These are phyloP conservation scores for Priceomyces medius DNA, from an alignment of 805 yeast genomes.

Conservation along the genomic window DNA sequence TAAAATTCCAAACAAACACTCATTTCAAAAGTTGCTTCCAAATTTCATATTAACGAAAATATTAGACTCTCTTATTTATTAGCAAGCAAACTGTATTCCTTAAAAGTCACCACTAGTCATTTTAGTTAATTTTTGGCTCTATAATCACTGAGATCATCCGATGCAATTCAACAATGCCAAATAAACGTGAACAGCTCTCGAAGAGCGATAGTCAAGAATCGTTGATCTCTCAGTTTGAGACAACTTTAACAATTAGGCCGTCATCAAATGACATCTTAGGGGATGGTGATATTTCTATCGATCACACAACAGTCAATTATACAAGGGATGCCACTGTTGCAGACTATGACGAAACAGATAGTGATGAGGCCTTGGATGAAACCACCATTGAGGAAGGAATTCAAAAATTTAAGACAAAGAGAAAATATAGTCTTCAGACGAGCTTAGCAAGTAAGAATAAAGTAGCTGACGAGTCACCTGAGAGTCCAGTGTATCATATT, in stretches of 20 bases:
- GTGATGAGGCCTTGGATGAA: slow-evolving; percentile 36
- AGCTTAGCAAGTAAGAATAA: slow-evolving; percentile 16
- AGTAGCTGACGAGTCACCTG: background rate
- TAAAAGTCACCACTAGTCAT: too few relatives aligned
- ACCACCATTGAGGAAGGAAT: slow-evolving; percentile 30
- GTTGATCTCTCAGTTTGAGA: slow-evolving; percentile 43
- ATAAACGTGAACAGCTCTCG: slow-evolving; percentile 9
- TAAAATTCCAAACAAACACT: background rate
- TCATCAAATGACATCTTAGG: slow-evolving; percentile 34
- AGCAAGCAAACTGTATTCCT: too few relatives aligned
- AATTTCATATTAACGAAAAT: too few relatives aligned
- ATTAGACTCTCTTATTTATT: too few relatives aligned
- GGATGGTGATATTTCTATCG: slow-evolving; percentile 38
- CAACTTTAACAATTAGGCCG: slow-evolving; percentile 42
- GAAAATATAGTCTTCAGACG: slow-evolving; percentile 30
- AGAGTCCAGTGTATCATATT: slow-evolving; percentile 4
- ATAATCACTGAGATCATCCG: background rate
- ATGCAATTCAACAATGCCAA: slow-evolving; percentile 8
- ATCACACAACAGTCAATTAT: slow-evolving; percentile 35
- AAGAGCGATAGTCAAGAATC: slow-evolving; percentile 34
- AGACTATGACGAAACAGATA: slow-evolving; percentile 16
- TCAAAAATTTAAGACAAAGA: slow-evolving; percentile 34
- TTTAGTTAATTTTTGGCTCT: too few relatives aligned
- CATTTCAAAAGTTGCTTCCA: too few relatives aligned
- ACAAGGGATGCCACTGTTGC: slow-evolving; percentile 32